Base-by-base conservation (phyloP, 1,284 basidiomycete species). In the Moesziomyces aphidis region DNA sequence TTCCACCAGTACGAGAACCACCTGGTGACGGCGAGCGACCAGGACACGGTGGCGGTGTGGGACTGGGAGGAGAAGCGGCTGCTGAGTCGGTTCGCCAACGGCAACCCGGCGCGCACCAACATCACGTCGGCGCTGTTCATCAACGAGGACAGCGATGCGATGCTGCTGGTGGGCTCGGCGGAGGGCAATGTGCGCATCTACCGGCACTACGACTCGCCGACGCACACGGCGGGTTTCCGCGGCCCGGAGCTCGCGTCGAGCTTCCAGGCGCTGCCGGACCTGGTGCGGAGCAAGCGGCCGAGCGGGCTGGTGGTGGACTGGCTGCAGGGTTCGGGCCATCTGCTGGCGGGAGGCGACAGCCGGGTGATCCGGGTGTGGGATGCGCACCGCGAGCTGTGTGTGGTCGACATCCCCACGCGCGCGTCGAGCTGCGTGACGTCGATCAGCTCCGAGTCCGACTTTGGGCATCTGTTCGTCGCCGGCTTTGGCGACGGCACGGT, bases 1-100 rank as follows among this genome's bases (percentile, higher is more conserved):
- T 93, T 99, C 88, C 96, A 99, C 84, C 90, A 94, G 10, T 98
- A 91, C 81, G 96, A 99, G 82, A 90, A 92, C 23, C 91, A 97
- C 78, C 86, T 99, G 15, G 90, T 95, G 19, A 88, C 94, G 1
- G 91, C 93, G 3, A 94, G 95, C 78, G 93, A 96, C 73, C 87
- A 89, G 36, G 94, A 96, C 82, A 90, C 92, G 83, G 89, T 99
- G 65, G 93, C 90, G 93, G 91, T 99, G 17, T 98, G 93, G 90
- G 95, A 99, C 81, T 98, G 97, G 96, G 90, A 92, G 61, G 89
- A 89, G 61, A 89, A 90, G 55, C 90, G 89, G 76, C 89, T 91
- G 51, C 83, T 98, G 59, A 91, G 91, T 71, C 88, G 90, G 51
- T 99, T 98, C 86, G 91, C 89, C 80, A 98, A 98, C 77, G 94